A percentile compares a stretch with the other conserved stretches of the same genome.
Evolutionary conservation across 257 asterid genomes (phyloP).

Genomic region (Petrea volubilis): DNA sequence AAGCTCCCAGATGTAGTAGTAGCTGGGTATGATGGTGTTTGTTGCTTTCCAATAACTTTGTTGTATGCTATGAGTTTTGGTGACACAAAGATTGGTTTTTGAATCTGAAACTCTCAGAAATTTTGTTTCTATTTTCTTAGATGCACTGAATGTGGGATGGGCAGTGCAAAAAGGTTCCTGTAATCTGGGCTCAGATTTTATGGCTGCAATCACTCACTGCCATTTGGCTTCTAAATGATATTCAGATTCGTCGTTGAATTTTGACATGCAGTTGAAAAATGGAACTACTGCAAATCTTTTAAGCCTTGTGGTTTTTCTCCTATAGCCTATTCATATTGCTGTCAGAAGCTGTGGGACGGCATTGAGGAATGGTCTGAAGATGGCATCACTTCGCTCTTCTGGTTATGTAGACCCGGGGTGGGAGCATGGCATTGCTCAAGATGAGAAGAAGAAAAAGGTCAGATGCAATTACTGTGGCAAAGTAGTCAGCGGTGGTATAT

Average conservation of each 20-base stretch:
- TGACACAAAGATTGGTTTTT: neutral
- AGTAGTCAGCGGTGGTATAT: conserved; percentile 92
- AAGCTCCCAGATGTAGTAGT: neutral
- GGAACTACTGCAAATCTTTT: neutral
- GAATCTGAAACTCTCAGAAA: neutral
- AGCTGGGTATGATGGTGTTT: neutral
- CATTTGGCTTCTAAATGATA: neutral
- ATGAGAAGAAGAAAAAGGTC: conserved; percentile 84
- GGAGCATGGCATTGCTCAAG: conserved; percentile 95
- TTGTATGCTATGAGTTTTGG: neutral
- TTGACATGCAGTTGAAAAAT: neutral
- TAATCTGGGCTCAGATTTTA: neutral
- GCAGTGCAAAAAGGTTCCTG: neutral
- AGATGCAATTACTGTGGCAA: conserved; percentile 88
- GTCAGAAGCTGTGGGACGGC: conserved; percentile 1
- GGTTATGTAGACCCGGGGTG: conserved; percentile 89
- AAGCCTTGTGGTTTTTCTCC: neutral
- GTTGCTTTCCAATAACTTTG: neutral
- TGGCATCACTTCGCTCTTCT: conserved; percentile 73
- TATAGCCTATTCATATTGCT: conserved; percentile 4
- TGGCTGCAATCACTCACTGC: conserved; percentile 20
- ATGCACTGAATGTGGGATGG: neutral
- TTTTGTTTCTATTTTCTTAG: neutral
- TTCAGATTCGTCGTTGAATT: conserved; percentile 13
- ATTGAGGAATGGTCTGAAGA: conserved; percentile 40